phyloP scores from a whole-genome alignment of 371 early-diverging fungal genomes.

The Conidiobolus incongruus region DNA sequence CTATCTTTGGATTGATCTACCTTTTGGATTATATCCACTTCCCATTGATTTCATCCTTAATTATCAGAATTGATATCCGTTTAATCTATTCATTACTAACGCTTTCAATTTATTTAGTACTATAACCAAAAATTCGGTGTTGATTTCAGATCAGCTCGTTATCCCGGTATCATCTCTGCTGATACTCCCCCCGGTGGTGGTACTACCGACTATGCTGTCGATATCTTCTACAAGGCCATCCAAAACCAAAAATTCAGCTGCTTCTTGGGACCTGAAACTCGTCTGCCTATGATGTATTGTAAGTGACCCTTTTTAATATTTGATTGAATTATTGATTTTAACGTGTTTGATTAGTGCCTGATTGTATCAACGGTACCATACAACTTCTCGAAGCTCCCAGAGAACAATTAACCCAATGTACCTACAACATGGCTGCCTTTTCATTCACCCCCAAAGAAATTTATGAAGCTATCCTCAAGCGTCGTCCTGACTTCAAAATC shows the following conservation, averaged over 20 bases:
- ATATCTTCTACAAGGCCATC: conserved; percentile 30
- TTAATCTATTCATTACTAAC: too few species aligned
- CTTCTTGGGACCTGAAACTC: conserved; percentile 20
- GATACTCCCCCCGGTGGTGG: conserved; percentile 31
- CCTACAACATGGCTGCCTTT: conserved; percentile 28
- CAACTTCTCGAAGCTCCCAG: conserved; percentile 23
- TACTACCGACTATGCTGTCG: conserved; percentile 31
- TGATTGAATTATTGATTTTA: too few species aligned
- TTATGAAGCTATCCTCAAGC: conserved; percentile 16
- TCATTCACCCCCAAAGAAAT: conserved; percentile 25
- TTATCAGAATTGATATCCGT: too few species aligned
- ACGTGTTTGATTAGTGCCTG: too few species aligned
- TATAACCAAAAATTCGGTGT: conserved; percentile 27
- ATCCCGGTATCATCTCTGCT: conserved; percentile 30
- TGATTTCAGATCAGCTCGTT: conserved; percentile 28
- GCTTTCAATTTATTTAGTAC: conserved; percentile 17
- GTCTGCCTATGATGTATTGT: conserved; percentile 34
- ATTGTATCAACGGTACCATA: conserved; percentile 27
- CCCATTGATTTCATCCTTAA: too few species aligned
- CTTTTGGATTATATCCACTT: too few species aligned
- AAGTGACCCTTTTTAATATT: too few species aligned
- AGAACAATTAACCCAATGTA: conserved; percentile 15
- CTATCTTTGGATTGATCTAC: neutral
- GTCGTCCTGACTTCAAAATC: conserved; percentile 18
- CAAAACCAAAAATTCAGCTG: conserved; percentile 18